Percentiles rank a stretch among this genome's conserved stretches.
Evolutionary conservation across 495 filamentous ascomycete species (phyloP).

Genomic region (Podospora bellae-mahoneyi): DNA sequence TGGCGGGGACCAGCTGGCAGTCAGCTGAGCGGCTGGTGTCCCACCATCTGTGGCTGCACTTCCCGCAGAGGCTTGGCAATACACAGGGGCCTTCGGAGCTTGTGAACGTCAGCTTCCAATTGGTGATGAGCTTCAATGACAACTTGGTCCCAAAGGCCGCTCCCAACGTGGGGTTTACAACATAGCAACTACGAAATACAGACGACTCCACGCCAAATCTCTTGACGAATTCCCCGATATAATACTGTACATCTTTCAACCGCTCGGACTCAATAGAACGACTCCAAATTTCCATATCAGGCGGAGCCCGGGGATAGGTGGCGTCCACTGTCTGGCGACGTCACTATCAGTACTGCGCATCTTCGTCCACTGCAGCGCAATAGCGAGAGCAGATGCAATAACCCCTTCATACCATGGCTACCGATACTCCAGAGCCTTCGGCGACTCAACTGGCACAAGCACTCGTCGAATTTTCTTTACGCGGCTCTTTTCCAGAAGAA

Average conservation of each 20-base stretch:
- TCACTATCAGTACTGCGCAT: constrained; percentile 1
- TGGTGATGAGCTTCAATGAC: constrained; percentile 14
- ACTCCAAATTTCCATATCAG: background rate
- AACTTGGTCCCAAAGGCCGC: constrained; percentile 2
- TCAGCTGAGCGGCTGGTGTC: background rate
- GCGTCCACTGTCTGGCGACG: constrained; percentile 6
- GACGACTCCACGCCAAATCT: background rate
- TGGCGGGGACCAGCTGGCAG: constrained; percentile 13
- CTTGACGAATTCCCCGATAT: background rate
- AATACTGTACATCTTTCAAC: background rate
- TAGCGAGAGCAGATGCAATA: constrained; percentile 7
- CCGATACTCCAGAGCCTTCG: constrained; percentile 5
- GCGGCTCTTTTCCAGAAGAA: constrained; percentile 74
- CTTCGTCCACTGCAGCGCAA: background rate
- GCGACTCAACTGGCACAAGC: constrained; percentile 55
- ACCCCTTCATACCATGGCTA: constrained; percentile 21
- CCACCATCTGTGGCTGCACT: background rate
- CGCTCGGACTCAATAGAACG: background rate
- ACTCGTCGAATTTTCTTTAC: constrained; percentile 67
- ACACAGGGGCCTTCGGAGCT: constrained; percentile 7
- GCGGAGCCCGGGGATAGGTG: background rate
- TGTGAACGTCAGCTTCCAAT: constrained; percentile 17
- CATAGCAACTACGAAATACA: background rate
- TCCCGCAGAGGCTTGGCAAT: background rate
- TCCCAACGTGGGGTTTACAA: background rate